phyloP scores from a whole-genome alignment of 2,329 filamentous ascomycete species.

The Ophiostoma sp. region DNA sequence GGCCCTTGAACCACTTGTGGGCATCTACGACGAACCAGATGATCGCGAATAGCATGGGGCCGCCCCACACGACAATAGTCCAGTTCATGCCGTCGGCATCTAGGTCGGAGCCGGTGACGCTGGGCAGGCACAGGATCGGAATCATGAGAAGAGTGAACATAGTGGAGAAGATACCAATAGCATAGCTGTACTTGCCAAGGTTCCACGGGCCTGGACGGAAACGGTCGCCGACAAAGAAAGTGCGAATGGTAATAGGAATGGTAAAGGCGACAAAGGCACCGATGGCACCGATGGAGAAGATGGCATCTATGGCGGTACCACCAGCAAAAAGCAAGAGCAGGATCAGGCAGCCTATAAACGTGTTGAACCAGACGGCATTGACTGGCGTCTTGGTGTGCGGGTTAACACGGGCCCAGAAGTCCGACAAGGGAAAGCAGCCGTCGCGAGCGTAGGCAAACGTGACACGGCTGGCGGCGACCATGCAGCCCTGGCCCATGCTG shows the following conservation, averaged over 20 bases:
- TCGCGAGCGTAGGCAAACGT: constrained; percentile 70
- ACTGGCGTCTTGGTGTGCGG: constrained; percentile 57
- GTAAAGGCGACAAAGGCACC: constrained; percentile 60
- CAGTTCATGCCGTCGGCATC: constrained; percentile 57
- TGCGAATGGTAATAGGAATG: constrained; percentile 53
- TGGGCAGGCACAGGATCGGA: constrained; percentile 62
- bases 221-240: constrained; percentile 54
- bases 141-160: constrained; percentile 61
- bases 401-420: constrained; percentile 57
- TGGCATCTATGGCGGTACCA: constrained; percentile 55
- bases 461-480: constrained; percentile 60
- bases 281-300: constrained; percentile 66
- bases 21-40: constrained; percentile 61
- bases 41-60: constrained; percentile 52
- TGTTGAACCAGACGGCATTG: constrained; percentile 65
- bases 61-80: constrained; percentile 62
- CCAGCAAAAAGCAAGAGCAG: constrained; percentile 62
- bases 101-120: constrained; percentile 50
- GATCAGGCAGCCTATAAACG: constrained; percentile 52
- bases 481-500: constrained; percentile 67
- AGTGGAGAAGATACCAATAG: constrained; percentile 52
- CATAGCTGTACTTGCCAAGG: constrained; percentile 53
- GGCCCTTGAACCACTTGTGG: constrained; percentile 64
- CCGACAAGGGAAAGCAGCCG: constrained; percentile 59
- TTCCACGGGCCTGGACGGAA: constrained; percentile 66